phyloP scores from a whole-genome alignment of 805 yeast genomes.

The Ogataea glucozyma region DNA sequence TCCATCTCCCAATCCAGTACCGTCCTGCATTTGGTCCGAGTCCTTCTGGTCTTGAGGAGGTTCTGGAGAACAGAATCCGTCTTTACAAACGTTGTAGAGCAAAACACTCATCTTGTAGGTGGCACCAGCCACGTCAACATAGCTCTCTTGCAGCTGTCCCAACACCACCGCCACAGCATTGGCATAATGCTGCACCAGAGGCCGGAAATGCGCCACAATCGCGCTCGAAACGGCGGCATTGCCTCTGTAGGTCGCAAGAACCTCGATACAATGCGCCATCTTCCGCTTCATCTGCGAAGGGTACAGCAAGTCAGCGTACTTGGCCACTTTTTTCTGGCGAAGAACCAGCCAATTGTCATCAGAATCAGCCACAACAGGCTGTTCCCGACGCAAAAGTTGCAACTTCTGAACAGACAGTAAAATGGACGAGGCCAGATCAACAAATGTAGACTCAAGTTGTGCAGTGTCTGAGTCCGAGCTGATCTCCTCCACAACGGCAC shows the following conservation, averaged over 20 bases:
- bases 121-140: slow-evolving; percentile 58
- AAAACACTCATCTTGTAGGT: slow-evolving; percentile 57
- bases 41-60: slow-evolving; percentile 66
- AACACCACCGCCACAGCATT: slow-evolving; percentile 48
- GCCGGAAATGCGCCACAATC: slow-evolving; percentile 55
- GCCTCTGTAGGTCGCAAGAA: slow-evolving; percentile 41
- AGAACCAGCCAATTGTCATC: slow-evolving; percentile 69
- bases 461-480: slow-evolving; percentile 3
- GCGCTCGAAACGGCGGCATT: slow-evolving; percentile 47
- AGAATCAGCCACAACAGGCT: slow-evolving; percentile 39
- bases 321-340: slow-evolving; percentile 46
- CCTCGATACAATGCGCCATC: slow-evolving; percentile 31
- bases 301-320: slow-evolving; percentile 40
- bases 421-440: slow-evolving; percentile 56
- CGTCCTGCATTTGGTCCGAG: slow-evolving; percentile 67
- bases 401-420: slow-evolving; percentile 68
- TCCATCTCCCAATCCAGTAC: slow-evolving; percentile 88
- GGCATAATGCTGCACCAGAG: slow-evolving; percentile 62
- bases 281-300: slow-evolving; percentile 22
- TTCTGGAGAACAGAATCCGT: slow-evolving; percentile 93
- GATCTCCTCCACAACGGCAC: slow-evolving; percentile 12
- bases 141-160: slow-evolving; percentile 47
- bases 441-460: slow-evolving; percentile 49
- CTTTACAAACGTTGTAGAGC: slow-evolving; percentile 61
- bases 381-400: slow-evolving; percentile 38